Evolutionary conservation across 768 basidiomycete genomes (phyloP).

Genomic region (Boletus pseudopeckii): DNA sequence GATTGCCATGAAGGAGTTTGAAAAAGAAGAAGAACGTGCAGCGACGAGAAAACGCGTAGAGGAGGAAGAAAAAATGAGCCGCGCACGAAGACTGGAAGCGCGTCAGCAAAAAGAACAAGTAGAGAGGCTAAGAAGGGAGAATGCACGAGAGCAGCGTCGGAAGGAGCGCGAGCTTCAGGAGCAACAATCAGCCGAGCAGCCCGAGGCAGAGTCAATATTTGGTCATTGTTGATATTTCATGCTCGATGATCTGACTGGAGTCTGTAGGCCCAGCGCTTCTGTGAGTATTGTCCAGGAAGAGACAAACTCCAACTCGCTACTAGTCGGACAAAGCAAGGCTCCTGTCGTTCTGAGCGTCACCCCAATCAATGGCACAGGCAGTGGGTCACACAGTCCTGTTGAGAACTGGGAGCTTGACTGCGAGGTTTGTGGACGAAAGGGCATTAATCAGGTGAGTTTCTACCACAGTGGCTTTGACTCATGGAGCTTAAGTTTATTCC

Average conservation of each 20-base stretch:
- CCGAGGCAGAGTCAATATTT: conserved; percentile 14
- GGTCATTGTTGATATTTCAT: neutral
- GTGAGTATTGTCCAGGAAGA: conserved; percentile 2
- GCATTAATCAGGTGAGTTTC: conserved; percentile 67
- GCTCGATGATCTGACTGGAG: conserved; percentile 14
- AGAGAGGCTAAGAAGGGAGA: conserved; percentile 52
- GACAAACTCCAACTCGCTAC: neutral
- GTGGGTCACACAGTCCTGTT: conserved; percentile 50
- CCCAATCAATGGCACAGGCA: conserved; percentile 30
- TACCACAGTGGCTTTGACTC: conserved; percentile 19
- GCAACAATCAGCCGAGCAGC: conserved; percentile 15
- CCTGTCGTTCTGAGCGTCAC: neutral
- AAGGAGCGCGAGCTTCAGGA: conserved; percentile 34
- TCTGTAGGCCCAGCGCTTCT: conserved; percentile 10
- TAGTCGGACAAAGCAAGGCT: conserved; percentile 6
- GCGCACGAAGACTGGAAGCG: conserved; percentile 55
- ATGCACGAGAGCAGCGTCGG: conserved; percentile 51
- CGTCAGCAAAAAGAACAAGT: conserved; percentile 56
- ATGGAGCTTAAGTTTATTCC: neutral
- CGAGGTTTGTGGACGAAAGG: conserved; percentile 74
- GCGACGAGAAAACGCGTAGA: conserved; percentile 60
- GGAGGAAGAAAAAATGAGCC: conserved; percentile 63
- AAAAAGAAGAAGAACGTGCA: conserved; percentile 68
- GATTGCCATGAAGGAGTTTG: conserved; percentile 75
- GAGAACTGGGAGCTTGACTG: conserved; percentile 88